These are phyloP conservation scores for Brassica hybrid DNA, from an alignment of 441 rosid genomes.

Conservation along the genomic window DNA sequence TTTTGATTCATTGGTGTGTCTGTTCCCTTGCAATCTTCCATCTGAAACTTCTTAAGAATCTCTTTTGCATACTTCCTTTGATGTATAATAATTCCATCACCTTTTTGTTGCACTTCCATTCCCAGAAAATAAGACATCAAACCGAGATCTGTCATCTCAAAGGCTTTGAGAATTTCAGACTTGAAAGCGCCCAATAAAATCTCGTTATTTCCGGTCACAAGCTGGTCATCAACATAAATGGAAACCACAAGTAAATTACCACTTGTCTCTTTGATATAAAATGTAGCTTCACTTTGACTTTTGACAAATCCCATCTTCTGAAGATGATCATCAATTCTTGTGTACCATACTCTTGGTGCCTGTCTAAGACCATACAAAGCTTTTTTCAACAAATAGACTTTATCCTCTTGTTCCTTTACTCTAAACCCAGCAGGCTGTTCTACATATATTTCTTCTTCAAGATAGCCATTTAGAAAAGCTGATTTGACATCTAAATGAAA, in stretches of 20 bases:
- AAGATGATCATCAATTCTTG: conserved; percentile 3
- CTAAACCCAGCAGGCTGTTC: neutral
- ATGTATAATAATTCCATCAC: too few relatives aligned
- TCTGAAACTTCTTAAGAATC: too few relatives aligned
- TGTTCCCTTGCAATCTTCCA: too few relatives aligned
- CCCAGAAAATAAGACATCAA: too few relatives aligned
- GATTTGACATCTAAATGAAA: neutral
- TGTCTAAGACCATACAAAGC: neutral
- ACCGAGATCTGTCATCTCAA: too few relatives aligned
- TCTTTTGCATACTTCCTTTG: too few relatives aligned
- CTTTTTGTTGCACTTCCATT: too few relatives aligned
- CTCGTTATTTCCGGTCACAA: too few relatives aligned
- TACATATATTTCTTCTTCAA: neutral
- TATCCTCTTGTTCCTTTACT: neutral
- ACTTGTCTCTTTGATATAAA: too few relatives aligned
- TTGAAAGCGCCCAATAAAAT: neutral
- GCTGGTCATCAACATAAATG: too few relatives aligned
- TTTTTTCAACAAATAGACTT: neutral
- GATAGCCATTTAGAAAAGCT: neutral
- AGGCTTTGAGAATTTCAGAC: neutral
- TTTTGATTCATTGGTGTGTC: too few relatives aligned
- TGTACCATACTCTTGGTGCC: neutral
- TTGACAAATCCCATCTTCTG: neutral
- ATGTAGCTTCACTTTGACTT: neutral
- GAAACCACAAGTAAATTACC: too few relatives aligned